These are phyloP conservation scores for Penicillium fuscoglaucum DNA, from an alignment of 2,329 filamentous ascomycete genomes.

Conservation along the genomic window DNA sequence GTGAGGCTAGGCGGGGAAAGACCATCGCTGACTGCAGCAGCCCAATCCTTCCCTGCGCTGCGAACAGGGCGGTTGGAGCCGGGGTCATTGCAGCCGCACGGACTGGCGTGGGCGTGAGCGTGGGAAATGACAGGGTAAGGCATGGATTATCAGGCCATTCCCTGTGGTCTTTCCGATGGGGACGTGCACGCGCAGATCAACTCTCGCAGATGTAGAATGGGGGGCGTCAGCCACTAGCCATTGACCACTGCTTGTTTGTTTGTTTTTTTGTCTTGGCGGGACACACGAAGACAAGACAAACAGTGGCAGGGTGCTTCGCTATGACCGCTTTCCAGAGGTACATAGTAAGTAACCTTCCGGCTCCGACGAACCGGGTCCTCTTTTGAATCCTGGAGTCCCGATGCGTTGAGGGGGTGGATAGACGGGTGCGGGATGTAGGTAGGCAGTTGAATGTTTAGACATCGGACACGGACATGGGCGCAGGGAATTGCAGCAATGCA, in stretches of 20 bases:
- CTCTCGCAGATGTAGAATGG: not conserved
- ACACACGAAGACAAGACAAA: not conserved
- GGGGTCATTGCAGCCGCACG: constrained; percentile 2
- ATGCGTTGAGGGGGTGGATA: not conserved
- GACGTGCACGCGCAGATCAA: not conserved
- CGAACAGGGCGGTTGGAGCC: constrained; percentile 5
- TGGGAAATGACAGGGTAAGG: not conserved
- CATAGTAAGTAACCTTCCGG: not conserved
- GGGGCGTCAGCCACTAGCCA: constrained; percentile 1
- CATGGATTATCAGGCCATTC: not conserved
- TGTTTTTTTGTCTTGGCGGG: not conserved
- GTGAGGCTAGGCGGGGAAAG: not conserved
- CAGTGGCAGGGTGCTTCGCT: not conserved
- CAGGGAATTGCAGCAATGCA: not conserved
- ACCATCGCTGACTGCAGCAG: not conserved
- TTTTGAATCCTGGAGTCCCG: constrained; percentile 8
- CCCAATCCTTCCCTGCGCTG: not conserved
- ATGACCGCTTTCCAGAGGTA: constrained; percentile 6
- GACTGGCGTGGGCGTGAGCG: constrained; percentile 9
- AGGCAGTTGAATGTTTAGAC: not conserved
- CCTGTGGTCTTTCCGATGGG: not conserved
- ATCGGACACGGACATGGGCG: not conserved
- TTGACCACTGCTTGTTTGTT: constrained; percentile 4
- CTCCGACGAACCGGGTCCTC: constrained; percentile 3
- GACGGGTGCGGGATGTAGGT: not conserved